Base-by-base conservation (phyloP, 495 filamentous ascomycete genomes). In the Penicillium tannophilum region DNA sequence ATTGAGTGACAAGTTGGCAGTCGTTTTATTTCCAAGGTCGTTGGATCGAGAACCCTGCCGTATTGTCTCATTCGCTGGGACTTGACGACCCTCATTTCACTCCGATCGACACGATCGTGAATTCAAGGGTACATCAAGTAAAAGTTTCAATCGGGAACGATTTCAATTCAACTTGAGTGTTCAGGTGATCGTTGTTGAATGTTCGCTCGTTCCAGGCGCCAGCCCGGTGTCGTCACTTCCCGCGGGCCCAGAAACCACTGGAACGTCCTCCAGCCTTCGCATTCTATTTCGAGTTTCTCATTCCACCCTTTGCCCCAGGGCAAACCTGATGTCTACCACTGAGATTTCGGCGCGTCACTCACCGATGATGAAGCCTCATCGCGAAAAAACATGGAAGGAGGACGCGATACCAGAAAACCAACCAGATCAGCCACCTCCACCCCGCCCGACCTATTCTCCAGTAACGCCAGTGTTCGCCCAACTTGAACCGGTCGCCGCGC, bases 381-480 rank as follows among this genome's bases (percentile, higher is more conserved):
- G 23, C 16, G 46, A 49, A n/a, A 17, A 24, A 49, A 49, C 26
- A 28, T 24, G 46, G 43, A 46, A 46, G 9, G 43, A 49, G 26
- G 46, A 12, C 12, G 26, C 12, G 23, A 16, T 30, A 28, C 12
- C 46, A 20, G 43, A 46, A 24, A 31, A 30, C 2, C 26, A 24
- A n/a, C 12, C 14, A 30, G 24, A 49, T 49, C 24, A 24, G 14
- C 26, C 24, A 30, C 26, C 77, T 20, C 77, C 77, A 49, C 76
- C 76, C 43, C 73, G 72, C 30, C 78, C 78, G 26, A 73, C 78
- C 8, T 80, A 79, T 62, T 80, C 78, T 33, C 78, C 78, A 20
- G 74, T 80, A 28, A 80, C 78, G 4, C 78, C 78, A 9, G 73
- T 75, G 33, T 71, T 80, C 56, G 66, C 73, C 26, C 73, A 76